Evolutionary conservation across 202 grass and related monocot species (phyloP).

Genomic region (Eragrostis tef): DNA sequence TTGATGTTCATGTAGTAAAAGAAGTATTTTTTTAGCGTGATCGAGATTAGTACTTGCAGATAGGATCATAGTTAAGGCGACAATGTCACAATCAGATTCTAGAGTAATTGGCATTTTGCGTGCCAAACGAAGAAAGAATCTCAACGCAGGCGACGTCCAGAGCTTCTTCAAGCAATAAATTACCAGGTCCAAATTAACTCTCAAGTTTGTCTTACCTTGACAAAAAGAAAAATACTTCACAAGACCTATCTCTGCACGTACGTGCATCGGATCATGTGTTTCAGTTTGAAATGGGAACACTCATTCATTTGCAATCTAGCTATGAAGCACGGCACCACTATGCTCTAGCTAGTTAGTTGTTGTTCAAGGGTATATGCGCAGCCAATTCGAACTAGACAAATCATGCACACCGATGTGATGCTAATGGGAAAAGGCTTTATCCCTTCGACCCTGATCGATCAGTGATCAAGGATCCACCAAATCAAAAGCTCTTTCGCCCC

Average conservation of each 20-base stretch:
- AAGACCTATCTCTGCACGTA: too few species aligned
- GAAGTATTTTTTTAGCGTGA: neutral
- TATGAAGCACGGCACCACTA: neutral
- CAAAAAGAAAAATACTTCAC: neutral
- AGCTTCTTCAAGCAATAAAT: neutral
- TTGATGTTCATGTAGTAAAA: neutral
- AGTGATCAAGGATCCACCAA: constrained; percentile 33
- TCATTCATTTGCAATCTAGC: neutral
- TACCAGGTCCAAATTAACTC: neutral
- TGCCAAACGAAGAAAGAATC: neutral
- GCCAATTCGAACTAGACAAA: constrained; percentile 46
- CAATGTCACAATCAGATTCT: neutral
- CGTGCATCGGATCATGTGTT: neutral
- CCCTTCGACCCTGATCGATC: neutral
- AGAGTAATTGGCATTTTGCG: neutral
- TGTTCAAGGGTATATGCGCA: neutral
- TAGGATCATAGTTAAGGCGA: neutral
- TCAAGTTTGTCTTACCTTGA: neutral
- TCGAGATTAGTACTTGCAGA: neutral
- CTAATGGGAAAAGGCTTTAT: constrained; percentile 7
- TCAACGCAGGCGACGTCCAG: neutral
- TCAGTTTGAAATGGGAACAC: neutral
- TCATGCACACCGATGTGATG: neutral
- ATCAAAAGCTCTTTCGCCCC: constrained; percentile 5
- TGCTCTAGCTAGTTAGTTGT: neutral